These are phyloP conservation scores for Acanthamoeba quina DNA, from an alignment of 208 protist species.

Conservation along the genomic window DNA sequence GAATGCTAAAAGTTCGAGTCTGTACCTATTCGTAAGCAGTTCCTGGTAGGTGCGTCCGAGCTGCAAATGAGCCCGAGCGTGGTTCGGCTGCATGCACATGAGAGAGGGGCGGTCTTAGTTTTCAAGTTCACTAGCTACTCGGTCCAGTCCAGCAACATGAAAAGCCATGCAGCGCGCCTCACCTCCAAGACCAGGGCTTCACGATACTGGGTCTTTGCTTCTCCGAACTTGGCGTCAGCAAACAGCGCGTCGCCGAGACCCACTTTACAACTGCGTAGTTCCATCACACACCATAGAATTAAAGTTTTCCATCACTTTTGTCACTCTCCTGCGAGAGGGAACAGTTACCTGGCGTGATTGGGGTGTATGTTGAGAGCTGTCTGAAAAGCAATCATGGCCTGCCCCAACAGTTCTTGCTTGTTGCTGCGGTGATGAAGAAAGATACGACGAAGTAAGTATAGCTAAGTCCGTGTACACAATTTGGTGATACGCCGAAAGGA, in stretches of 20 bases:
- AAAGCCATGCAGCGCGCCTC: too few relatives aligned
- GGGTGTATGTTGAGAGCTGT: conserved; percentile 26
- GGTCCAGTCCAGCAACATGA: too few relatives aligned
- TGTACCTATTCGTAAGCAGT: not conserved
- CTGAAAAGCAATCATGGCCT: conserved; percentile 21
- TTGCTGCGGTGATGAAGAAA: not conserved
- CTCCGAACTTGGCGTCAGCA: not conserved
- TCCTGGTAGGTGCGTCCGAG: not conserved
- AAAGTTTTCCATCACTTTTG: too few relatives aligned
- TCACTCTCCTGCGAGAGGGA: not conserved
- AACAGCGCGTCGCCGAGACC: not conserved
- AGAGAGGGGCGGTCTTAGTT: too few relatives aligned
- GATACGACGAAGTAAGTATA: too few relatives aligned
- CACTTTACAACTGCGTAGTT: not conserved
- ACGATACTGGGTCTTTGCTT: not conserved
- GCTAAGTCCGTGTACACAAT: too few relatives aligned
- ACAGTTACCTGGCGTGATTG: not conserved
- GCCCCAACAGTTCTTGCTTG: not conserved
- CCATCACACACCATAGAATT: too few relatives aligned
- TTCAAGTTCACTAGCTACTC: too few relatives aligned
- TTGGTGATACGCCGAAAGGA: not conserved
- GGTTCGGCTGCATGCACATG: not conserved
- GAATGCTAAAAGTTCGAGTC: not conserved
- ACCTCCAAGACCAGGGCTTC: not conserved
- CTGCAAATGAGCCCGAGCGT: conserved; percentile 8